Evolutionary conservation across 1,284 basidiomycete species (phyloP), one percentile per base, ranked within the genome.

Genomic region (Cutaneotrichosporon mucoides): DNA sequence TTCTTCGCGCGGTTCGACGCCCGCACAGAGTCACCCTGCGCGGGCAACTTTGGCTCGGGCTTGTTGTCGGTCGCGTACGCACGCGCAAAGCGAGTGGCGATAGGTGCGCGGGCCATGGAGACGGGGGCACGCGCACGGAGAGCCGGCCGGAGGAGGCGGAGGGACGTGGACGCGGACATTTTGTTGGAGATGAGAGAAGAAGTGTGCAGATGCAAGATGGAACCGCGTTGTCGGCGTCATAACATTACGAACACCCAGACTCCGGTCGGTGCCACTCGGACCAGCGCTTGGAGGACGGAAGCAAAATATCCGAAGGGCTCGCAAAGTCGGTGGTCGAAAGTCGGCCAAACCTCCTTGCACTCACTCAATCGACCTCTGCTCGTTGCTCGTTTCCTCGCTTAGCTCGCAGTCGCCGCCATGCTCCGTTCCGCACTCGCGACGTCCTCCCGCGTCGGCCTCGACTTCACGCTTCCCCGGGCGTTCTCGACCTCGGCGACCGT

Each of bases 381-480:
- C 24, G 24, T 24, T 3, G 24, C 24, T 24, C 24, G 24, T 24
- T 24, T 3, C 2, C 24, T 2, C 24, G 24, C 24, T 24, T 24
- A 2, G 24, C 24, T 24, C 24, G 24, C 24, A 24, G 24, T 24
- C 24, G 24, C 38, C 37, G 15, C 49, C 15, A 51, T 51, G 49
- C 43, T 57, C 50, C 43, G 37, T 41, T 57, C 56, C 42, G 41
- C 61, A 12, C 50, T 61, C 35, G 64, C 64, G 16, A 57, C 64
- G 35, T 66, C 64, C 35, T 66, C 64, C 33, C 62, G 64, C 50
- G 62, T 63, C 55, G 57, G 60, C 4, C 64, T 66, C 13, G 64
- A 63, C 59, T 59, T 61, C 40, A 45, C 43, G 24, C 37, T 47
- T 2, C 60, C 53, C 6, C 57, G 49, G 12, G 35, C 15, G 6